Evolutionary conservation across 805 yeast genomes (phyloP).

Genomic region (Suhomyces tanzawaensis): DNA sequence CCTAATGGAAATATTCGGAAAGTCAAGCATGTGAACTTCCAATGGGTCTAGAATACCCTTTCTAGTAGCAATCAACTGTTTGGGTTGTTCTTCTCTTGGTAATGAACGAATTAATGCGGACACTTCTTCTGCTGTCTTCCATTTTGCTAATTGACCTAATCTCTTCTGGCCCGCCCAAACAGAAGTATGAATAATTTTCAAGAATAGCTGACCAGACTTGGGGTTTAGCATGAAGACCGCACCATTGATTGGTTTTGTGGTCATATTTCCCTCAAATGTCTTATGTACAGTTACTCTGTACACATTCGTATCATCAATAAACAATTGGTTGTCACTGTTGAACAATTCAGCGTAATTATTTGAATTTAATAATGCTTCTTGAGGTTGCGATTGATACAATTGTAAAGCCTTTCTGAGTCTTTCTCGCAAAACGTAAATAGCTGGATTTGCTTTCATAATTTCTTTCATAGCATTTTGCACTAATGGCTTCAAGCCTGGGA

Average conservation of each 20-base stretch:
- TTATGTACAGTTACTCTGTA: conserved; percentile 89
- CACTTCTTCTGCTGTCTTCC: conserved; percentile 98
- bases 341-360: conserved; percentile 88
- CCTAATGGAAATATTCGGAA: conserved; percentile 86
- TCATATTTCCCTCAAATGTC: conserved; percentile 88
- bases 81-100: conserved; percentile 93
- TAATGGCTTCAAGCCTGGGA: conserved; percentile 88
- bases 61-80: conserved; percentile 84
- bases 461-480: conserved; percentile 90
- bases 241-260: conserved; percentile 92
- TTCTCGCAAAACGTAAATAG: conserved; percentile 85
- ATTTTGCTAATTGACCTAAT: conserved; percentile 86
- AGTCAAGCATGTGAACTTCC: conserved; percentile 95
- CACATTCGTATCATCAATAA: conserved; percentile 92
- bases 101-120: conserved; percentile 85
- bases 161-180: conserved; percentile 98
- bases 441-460: conserved; percentile 93
- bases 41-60: conserved; percentile 91
- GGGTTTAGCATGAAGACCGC: conserved; percentile 89
- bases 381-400: conserved; percentile 89
- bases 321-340: conserved; percentile 76
- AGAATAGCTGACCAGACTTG: conserved; percentile 81
- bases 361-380: conserved; percentile 85
- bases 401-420: conserved; percentile 93
- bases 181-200: conserved; percentile 87